These are phyloP conservation scores for Erythrobasidium yunnanense DNA, from an alignment of 768 basidiomycete genomes.

Conservation along the genomic window DNA sequence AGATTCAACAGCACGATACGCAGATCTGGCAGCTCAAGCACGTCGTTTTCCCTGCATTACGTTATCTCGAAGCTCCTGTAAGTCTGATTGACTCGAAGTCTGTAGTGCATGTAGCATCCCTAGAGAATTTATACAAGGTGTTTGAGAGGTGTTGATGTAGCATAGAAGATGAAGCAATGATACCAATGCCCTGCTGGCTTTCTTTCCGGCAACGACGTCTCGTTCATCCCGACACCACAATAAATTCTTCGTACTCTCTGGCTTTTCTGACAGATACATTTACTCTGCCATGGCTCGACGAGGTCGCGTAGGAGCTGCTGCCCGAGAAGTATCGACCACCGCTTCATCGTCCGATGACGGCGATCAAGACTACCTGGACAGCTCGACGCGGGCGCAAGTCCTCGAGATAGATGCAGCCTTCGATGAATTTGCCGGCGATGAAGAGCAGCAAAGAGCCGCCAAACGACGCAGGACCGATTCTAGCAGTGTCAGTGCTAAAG, in stretches of 20 bases:
- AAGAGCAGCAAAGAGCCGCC: not conserved
- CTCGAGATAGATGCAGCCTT: constrained; percentile 30
- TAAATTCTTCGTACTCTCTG: too few species aligned
- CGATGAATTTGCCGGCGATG: constrained; percentile 7
- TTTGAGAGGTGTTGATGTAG: constrained; percentile 70
- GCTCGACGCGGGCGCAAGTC: constrained; percentile 15
- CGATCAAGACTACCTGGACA: not conserved
- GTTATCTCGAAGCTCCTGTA: constrained; percentile 62
- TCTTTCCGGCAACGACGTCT: too few species aligned
- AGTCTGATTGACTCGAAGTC: constrained; percentile 55
- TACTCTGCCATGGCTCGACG: not conserved
- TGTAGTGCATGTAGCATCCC: constrained; percentile 73
- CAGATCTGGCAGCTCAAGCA: constrained; percentile 83
- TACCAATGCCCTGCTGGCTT: too few species aligned
- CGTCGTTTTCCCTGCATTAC: constrained; percentile 73
- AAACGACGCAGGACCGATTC: not conserved
- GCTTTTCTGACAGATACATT: too few species aligned
- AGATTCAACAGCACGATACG: constrained; percentile 34
- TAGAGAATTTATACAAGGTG: constrained; percentile 85
- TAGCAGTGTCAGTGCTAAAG: not conserved
- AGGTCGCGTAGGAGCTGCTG: not conserved
- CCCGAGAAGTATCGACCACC: not conserved
- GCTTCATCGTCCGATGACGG: not conserved
- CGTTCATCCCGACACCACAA: too few species aligned
- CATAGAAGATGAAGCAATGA: too few species aligned